These are phyloP conservation scores for Carex arenaria DNA, from an alignment of 202 grass and related monocot genomes.

Conservation along the genomic window DNA sequence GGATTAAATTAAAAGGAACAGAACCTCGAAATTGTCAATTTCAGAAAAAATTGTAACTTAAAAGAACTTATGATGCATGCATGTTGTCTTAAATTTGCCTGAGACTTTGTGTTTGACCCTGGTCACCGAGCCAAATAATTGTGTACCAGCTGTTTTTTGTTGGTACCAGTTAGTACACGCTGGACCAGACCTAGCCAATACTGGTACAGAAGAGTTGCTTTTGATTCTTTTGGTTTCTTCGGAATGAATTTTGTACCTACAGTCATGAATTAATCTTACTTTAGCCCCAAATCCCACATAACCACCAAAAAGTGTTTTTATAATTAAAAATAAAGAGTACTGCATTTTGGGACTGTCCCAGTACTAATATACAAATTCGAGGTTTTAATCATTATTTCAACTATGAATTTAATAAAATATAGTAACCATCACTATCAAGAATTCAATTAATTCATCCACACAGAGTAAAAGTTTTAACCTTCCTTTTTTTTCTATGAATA, in stretches of 20 bases:
- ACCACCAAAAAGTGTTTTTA: not conserved
- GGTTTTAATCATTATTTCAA: not conserved
- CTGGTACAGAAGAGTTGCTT: slow-evolving; percentile 8
- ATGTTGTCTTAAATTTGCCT: not conserved
- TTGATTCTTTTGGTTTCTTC: not conserved
- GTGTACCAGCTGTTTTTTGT: not conserved
- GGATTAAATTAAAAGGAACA: not conserved
- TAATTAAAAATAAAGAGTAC: not conserved
- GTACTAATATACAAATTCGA: not conserved
- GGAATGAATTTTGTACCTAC: not conserved
- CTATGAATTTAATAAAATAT: not conserved
- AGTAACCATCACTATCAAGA: not conserved
- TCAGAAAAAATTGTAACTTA: not conserved
- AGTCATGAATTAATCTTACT: not conserved
- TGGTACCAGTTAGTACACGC: not conserved
- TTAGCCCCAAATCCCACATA: not conserved
- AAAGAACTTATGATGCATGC: not conserved
- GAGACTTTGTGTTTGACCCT: not conserved
- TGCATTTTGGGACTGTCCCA: not conserved
- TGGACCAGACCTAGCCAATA: not conserved
- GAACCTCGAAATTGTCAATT: not conserved
- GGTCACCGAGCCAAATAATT: not conserved
- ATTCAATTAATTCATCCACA: not conserved
- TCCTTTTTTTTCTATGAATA: not conserved
- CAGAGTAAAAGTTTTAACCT: not conserved